Percentiles rank a stretch among this genome's conserved stretches.
Conservation (phyloP, 2,329 filamentous ascomycete genomes). For the Trichoderma simmonsii region DNA sequence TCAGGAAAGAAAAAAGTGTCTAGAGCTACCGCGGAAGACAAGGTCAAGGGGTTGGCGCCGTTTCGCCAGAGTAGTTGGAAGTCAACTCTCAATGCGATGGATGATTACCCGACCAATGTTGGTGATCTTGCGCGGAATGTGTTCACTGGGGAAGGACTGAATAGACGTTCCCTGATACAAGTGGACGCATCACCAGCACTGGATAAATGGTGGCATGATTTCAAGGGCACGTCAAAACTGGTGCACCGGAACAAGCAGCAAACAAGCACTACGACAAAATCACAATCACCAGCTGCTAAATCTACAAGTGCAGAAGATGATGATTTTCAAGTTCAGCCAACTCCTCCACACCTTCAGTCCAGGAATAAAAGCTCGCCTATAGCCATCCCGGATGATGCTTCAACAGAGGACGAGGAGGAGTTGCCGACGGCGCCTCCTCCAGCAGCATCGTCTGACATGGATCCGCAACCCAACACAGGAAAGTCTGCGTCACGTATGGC, state of each 20-base stretch:
- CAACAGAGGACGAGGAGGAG: constrained; percentile 35
- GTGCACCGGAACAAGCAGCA: constrained; percentile 23
- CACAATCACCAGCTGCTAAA: constrained; percentile 21
- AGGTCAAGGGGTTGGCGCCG: constrained; percentile 50
- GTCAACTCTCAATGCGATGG: constrained; percentile 25
- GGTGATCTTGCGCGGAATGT: constrained; percentile 39
- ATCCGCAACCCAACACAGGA: constrained; percentile 22
- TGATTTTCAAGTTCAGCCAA: constrained; percentile 51
- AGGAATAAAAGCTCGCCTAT: constrained; percentile 24
- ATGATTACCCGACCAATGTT: constrained; percentile 31
- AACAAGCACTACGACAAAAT: constrained; percentile 10
- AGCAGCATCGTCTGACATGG: constrained; percentile 19
- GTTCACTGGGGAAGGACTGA: constrained; percentile 38
- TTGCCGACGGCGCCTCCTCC: constrained; percentile 23
- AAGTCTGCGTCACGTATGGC: constrained; percentile 32
- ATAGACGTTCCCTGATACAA: constrained; percentile 29
- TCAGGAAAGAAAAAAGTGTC: constrained; percentile 47
- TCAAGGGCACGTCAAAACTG: constrained; percentile 33
- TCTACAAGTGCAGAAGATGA: constrained; percentile 41
- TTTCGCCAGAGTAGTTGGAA: constrained; percentile 45
- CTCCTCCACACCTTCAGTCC: constrained; percentile 39
- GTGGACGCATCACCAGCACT: constrained; percentile 35
- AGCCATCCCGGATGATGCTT: constrained; percentile 27
- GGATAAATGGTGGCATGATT: constrained; percentile 50
- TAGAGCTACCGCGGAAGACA: constrained; percentile 44